phyloP scores from a whole-genome alignment of 176 grass and related monocot species.

The Zoysia pacifica region DNA sequence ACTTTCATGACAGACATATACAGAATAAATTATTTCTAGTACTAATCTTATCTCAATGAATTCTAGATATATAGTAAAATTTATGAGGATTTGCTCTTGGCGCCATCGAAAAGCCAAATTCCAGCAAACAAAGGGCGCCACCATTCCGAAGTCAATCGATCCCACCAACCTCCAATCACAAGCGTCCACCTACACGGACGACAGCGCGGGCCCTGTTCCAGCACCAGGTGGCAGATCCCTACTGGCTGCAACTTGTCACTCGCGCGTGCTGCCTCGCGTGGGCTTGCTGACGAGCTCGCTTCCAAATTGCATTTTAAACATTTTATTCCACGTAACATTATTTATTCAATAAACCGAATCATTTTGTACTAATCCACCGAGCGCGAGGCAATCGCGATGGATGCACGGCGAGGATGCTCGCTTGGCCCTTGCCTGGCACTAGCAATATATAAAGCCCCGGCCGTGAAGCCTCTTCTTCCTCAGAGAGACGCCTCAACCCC shows the following conservation, averaged over 20 bases:
- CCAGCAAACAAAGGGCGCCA: conserved; percentile 16
- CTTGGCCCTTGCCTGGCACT: conserved; percentile 22
- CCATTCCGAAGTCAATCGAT: conserved; percentile 4
- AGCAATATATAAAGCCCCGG: conserved; percentile 58
- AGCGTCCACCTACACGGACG: background rate
- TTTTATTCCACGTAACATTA: background rate
- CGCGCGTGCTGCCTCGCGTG: conserved; percentile 45
- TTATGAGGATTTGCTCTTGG: conserved; percentile 19
- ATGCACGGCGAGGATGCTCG: conserved; percentile 30
- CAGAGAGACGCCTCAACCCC: conserved; percentile 63
- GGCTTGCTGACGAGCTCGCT: conserved; percentile 8
- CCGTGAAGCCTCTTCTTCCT: conserved; percentile 41
- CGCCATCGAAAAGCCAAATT: conserved; percentile 32
- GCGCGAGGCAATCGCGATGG: background rate
- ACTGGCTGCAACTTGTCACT: conserved; percentile 51
- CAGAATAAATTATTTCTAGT: too few species aligned
- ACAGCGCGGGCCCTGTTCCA: background rate
- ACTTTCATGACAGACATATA: background rate
- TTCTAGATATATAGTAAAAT: too few species aligned
- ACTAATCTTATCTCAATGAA: too few species aligned
- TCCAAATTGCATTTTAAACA: background rate
- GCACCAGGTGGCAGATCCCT: background rate
- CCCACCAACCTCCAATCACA: conserved; percentile 22
- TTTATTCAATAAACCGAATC: conserved; percentile 6
- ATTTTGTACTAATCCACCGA: conserved; percentile 13